phyloP scores from a whole-genome alignment of 768 basidiomycete genomes.

The Leccinellum rugosiceps region DNA sequence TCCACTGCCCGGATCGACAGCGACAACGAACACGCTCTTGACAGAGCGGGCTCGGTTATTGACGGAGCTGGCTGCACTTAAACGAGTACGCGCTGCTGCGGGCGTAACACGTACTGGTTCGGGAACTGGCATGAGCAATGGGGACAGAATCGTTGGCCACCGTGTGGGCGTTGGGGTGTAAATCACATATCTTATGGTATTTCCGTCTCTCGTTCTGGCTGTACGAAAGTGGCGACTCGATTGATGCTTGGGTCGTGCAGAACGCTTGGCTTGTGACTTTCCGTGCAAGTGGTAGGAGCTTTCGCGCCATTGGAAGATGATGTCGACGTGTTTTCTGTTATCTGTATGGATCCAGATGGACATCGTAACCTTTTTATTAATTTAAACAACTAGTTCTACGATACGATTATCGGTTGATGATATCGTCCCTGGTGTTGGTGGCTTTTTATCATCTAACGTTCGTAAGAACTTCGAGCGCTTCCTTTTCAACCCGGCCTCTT shows the following conservation, averaged over 20 bases:
- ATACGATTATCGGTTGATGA: not conserved
- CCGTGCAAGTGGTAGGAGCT: not conserved
- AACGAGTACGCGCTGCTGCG: slow-evolving; percentile 17
- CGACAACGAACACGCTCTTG: slow-evolving; percentile 46
- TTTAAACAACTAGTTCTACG: not conserved
- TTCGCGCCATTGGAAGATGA: not conserved
- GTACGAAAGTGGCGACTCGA: not conserved
- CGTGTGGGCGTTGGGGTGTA: slow-evolving; percentile 13
- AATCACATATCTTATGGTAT: not conserved
- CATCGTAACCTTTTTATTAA: not conserved
- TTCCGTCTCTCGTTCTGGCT: not conserved
- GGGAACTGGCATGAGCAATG: not conserved
- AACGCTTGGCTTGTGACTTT: not conserved
- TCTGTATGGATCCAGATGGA: not conserved
- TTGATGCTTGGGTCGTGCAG: not conserved
- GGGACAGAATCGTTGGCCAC: not conserved
- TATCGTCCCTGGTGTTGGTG: no score
- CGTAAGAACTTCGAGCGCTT: no score
- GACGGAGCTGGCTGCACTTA: slow-evolving; percentile 50
- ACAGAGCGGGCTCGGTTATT: slow-evolving; percentile 57
- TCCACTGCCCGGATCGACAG: slow-evolving; percentile 30
- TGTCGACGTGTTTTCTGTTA: not conserved
- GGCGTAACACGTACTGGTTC: not conserved
- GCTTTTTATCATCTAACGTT: no score
- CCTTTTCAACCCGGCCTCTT: no score